phyloP scores from a whole-genome alignment of 2,329 filamentous ascomycete species.

The Sporothrix dimorphospora region DNA sequence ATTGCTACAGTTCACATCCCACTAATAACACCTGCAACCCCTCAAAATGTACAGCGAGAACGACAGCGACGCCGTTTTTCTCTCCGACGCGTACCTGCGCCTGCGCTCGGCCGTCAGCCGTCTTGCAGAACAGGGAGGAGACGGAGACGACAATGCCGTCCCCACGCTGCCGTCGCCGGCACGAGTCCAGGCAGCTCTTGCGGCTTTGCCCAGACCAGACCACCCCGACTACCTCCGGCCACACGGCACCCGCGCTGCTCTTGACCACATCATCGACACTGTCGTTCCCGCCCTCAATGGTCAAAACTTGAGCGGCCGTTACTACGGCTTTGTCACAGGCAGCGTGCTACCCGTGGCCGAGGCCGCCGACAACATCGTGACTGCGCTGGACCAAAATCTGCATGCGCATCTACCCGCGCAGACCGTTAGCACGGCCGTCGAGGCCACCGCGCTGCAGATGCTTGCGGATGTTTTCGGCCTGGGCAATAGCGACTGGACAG shows the following conservation, averaged over 20 bases:
- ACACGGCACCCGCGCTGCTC: constrained; percentile 40
- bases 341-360: constrained; percentile 77
- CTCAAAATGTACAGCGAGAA: neutral
- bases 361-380: constrained; percentile 83
- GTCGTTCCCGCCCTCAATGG: constrained; percentile 66
- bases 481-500: constrained; percentile 58
- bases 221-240: constrained; percentile 41
- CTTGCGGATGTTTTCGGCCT: constrained; percentile 69
- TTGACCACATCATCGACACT: constrained; percentile 50
- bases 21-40: neutral
- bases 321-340: constrained; percentile 90
- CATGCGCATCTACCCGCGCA: constrained; percentile 79
- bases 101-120: constrained; percentile 31
- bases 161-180: constrained; percentile 52
- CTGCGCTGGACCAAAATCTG: constrained; percentile 80
- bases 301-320: constrained; percentile 66
- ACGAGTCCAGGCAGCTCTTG: constrained; percentile 43
- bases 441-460: constrained; percentile 71
- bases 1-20: neutral
- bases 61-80: constrained; percentile 29
- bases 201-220: constrained; percentile 45
- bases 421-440: constrained; percentile 74
- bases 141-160: constrained; percentile 6
- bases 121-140: constrained; percentile 19
- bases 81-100: constrained; percentile 34